phyloP scores from a whole-genome alignment of 2,329 filamentous ascomycete species.

The Pyrenophora teres region DNA sequence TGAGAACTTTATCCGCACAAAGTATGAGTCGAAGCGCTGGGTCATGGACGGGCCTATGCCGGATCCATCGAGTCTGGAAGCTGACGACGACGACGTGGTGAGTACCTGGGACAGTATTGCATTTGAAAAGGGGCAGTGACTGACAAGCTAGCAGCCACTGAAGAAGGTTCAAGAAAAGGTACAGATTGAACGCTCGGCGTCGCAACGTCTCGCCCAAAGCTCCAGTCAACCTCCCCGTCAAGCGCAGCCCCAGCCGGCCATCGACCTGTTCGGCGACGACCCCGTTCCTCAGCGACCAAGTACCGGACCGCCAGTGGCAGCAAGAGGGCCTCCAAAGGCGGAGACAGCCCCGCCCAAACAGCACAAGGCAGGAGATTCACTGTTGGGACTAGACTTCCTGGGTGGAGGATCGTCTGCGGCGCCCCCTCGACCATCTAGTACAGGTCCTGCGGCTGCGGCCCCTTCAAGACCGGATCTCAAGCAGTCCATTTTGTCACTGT shows the following conservation, averaged over 20 bases:
- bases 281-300: conserved; percentile 71
- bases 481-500: conserved; percentile 94
- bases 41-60: conserved; percentile 97
- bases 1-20: conserved; percentile 98
- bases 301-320: conserved; percentile 66
- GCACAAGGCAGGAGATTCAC: conserved; percentile 79
- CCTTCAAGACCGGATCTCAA: conserved; percentile 91
- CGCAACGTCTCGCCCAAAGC: conserved; percentile 54
- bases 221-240: conserved; percentile 37
- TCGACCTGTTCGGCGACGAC: conserved; percentile 84
- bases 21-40: conserved; percentile 99
- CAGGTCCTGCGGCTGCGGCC: conserved; percentile 63
- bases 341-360: conserved; percentile 63
- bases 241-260: conserved; percentile 47
- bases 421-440: conserved; percentile 78
- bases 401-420: conserved; percentile 71
- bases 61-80: conserved; percentile 85
- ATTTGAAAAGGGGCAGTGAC: not conserved
- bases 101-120: conserved; percentile 52
- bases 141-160: conserved; percentile 56
- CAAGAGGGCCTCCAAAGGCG: conserved; percentile 64
- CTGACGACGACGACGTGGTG: conserved; percentile 78
- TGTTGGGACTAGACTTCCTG: conserved; percentile 92
- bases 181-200: conserved; percentile 66
- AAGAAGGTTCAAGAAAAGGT: conserved; percentile 72